Evolutionary conservation across 371 early-diverging fungal species (phyloP), one percentile per base, ranked within the genome.

Genomic region (Choanephora cucurbitarum): DNA sequence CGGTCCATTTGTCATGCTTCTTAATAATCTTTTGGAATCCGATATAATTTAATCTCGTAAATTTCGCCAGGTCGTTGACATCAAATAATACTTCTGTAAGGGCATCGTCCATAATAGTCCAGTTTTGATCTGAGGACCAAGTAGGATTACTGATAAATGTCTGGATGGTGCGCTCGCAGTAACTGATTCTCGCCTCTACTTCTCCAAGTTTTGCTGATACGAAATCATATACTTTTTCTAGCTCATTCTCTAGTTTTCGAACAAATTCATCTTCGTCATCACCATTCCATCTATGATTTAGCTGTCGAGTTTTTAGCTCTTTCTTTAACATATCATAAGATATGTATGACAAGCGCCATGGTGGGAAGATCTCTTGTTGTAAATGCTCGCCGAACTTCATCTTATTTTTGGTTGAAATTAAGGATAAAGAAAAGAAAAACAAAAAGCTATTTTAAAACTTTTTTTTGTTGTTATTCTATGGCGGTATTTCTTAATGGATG

Each of bases 11-110:
- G 77, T 97, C 97, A 63, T 96, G 95, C 70, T 96, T 95, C 67
- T 95, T 96, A 54, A 97, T 70, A 37, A 96, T 92, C 78, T 94
- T 97, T 66, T 93, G 84, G 65, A 97, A 94, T 7, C 92, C 99
- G 6, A 92, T 88, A 60, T 91, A 93, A 78, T 98, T 98, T 57
- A 97, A 69, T 5, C 96, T 87, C 1, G 91, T 88, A 69, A 91
- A 98, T 68, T 89, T 89, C 28, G 94, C 87, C 55, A 96, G 78
- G 63, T 93, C 92, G 61, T 87, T 91, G 28, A 93, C 83, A 60
- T 96, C 95, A 55, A 80, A 80, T 1, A 78, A 60, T 4, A 73
- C 72, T 49, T 78, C 79, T 17, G 75, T 75, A 23, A 78, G 46
- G 21, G 72, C 75, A 37, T 78, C 79, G 41, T 75, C 65, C 75